Conservation (phyloP, 306 rosid genomes). For the Pyrus communis region DNA sequence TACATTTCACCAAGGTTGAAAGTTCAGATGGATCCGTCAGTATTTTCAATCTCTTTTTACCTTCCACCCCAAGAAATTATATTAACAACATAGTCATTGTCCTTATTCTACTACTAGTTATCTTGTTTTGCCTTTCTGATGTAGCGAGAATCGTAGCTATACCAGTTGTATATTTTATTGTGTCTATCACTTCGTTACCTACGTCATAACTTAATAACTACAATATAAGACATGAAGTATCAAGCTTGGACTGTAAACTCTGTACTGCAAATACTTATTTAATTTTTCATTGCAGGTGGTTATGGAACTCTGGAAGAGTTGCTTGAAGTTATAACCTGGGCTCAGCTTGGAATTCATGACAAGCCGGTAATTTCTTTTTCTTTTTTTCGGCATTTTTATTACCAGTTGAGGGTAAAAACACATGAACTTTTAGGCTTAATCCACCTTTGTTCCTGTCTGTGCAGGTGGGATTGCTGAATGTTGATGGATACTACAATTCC, state of each 20-base stretch:
- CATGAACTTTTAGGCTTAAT: not conserved
- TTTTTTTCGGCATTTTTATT: not conserved
- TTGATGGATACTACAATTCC: slow-evolving; percentile 91
- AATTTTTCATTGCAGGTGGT: slow-evolving; percentile 55
- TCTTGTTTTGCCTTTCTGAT: not conserved
- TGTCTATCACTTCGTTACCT: not conserved
- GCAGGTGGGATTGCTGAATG: slow-evolving; percentile 93
- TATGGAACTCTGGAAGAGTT: slow-evolving; percentile 97
- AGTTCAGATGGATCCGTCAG: not conserved
- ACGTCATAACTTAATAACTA: no score
- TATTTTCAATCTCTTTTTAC: not conserved
- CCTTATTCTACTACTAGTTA: not conserved
- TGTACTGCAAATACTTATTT: slow-evolving; percentile 1
- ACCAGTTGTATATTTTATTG: not conserved
- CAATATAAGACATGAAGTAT: not conserved
- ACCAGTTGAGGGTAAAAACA: not conserved
- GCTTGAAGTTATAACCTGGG: slow-evolving; percentile 98
- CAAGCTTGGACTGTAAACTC: not conserved
- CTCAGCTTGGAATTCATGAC: slow-evolving; percentile 98
- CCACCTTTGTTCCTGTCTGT: not conserved
- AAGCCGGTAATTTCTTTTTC: slow-evolving; percentile 57
- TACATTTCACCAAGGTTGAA: not conserved
- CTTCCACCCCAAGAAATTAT: not conserved
- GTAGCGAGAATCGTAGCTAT: not conserved
- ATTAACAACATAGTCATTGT: not conserved